phyloP scores from a whole-genome alignment of 2,329 filamentous ascomycete genomes.

The Alternaria viburni region DNA sequence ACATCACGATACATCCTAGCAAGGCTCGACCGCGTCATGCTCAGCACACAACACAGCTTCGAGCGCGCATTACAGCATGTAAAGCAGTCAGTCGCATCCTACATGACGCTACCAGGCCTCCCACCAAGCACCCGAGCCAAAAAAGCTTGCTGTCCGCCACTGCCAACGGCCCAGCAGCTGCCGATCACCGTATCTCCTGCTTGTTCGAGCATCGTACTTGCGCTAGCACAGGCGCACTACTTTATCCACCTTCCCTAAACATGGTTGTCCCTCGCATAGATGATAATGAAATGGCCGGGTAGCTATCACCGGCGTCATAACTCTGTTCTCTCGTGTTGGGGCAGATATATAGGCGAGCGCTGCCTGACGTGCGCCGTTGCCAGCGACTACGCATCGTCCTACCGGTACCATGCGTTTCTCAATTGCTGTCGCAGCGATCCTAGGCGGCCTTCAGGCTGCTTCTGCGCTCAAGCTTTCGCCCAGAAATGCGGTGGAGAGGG shows the following conservation, averaged over 20 bases:
- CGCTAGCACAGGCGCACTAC: conserved; percentile 17
- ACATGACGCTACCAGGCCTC: neutral
- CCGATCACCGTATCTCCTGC: conserved; percentile 35
- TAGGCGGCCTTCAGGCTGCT: conserved; percentile 34
- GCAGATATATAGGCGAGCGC: conserved; percentile 8
- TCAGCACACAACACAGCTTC: neutral
- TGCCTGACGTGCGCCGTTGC: neutral
- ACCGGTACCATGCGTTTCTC: conserved; percentile 33
- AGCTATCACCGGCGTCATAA: conserved; percentile 3
- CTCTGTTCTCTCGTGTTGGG: neutral
- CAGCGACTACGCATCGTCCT: conserved; percentile 2
- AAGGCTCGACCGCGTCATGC: neutral
- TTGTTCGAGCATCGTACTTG: conserved; percentile 23
- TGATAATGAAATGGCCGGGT: conserved; percentile 14
- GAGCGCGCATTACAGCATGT: neutral
- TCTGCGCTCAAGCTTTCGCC: conserved; percentile 26
- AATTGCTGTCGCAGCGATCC: conserved; percentile 24
- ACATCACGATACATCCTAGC: neutral
- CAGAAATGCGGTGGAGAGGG: conserved; percentile 25
- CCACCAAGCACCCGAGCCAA: neutral
- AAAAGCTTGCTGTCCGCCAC: conserved; percentile 18
- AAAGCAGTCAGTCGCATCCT: neutral
- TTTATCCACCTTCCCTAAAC: conserved; percentile 38
- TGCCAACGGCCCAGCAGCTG: conserved; percentile 15
- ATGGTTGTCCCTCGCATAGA: conserved; percentile 11